Evolutionary conservation across 495 filamentous ascomycete genomes (phyloP).

Genomic region (Tuber magnatum): DNA sequence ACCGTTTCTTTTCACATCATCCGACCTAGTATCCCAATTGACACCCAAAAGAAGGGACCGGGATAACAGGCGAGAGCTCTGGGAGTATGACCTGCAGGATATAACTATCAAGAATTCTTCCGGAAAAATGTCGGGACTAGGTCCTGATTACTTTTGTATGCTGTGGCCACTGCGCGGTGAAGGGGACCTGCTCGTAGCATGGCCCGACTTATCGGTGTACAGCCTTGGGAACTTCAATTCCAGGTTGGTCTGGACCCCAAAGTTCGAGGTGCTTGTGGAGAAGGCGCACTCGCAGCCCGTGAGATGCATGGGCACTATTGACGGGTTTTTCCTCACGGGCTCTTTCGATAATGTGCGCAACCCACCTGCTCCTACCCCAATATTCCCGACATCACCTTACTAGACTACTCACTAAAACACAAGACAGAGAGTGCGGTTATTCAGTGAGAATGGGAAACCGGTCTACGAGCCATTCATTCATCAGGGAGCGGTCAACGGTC

Average conservation of each 20-base stretch:
- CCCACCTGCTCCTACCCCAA: not conserved
- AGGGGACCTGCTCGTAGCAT: conserved; percentile 34
- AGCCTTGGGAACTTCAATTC: conserved; percentile 32
- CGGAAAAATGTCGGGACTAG: conserved; percentile 9
- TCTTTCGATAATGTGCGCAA: conserved; percentile 31
- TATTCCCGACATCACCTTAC: not conserved
- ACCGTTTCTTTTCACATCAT: conserved; percentile 35
- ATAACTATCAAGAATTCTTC: conserved; percentile 34
- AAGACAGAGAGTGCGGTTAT: conserved; percentile 24
- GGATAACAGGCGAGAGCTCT: conserved; percentile 31
- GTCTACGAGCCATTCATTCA: conserved; percentile 24
- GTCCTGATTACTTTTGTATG: conserved; percentile 27
- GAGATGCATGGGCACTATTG: conserved; percentile 27
- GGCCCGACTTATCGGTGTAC: conserved; percentile 31
- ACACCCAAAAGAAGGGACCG: conserved; percentile 29
- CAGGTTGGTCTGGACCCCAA: conserved; percentile 29
- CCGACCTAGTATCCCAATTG: conserved; percentile 30
- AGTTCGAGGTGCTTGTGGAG: conserved; percentile 25
- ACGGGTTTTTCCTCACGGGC: conserved; percentile 32
- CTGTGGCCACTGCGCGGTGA: conserved; percentile 22
- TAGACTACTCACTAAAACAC: conserved; percentile 4
- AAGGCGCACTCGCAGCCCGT: conserved; percentile 23
- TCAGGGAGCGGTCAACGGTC: conserved; percentile 25
- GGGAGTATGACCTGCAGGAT: conserved; percentile 32
- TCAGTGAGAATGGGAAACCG: conserved; percentile 24